Evolutionary conservation across 306 rosid genomes (phyloP), one percentile per base, ranked within the genome.

Genomic region (Malus sylvestris): DNA sequence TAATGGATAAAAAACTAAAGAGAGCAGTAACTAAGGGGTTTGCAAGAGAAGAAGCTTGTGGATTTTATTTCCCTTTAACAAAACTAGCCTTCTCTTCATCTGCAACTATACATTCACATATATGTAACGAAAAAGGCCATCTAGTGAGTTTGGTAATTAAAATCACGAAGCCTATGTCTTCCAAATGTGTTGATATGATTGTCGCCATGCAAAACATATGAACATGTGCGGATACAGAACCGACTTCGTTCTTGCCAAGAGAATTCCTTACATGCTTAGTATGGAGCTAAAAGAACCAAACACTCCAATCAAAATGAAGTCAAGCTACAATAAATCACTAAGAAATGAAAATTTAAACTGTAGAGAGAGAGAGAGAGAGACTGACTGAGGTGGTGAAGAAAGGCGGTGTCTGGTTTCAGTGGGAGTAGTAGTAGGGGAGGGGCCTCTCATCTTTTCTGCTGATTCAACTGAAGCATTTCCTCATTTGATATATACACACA

Each of bases 321-420:
- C 68, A 29, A 44, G 46, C 40, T 35, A 35, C 9, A 35, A 9
- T 61, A 7, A 46, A 49, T 14, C 67, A 67, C 58, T 30, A 66
- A n/a, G 16, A 63, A 62, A 7, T 15, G 22, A 74, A 69, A 82
- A 49, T 46, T 35, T 5, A 19, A 80, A 49, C 1, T 15, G 53
- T 4, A 1, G 53, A 15, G 19, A 46, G 52, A 46, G 49, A 14
- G 15, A 44, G 79, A 45, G 70, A 66, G 67, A 68, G 38, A 70
- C 82, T 51, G 29, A 92, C 98, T 75, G 85, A 22, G 79, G 38
- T 20, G 91, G 86, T 81, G 89, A 76, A 20, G 93, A 88, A 59
- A 83, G 80, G 35, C 97, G 98, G 80, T 77, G 85, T 8, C 97
- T 88, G 12, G 92, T 93, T 87, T 95, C 98, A 8, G 84, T 71